Base-by-base conservation (phyloP, 2,329 filamentous ascomycete species). In the Pseudocercospora ulei region DNA sequence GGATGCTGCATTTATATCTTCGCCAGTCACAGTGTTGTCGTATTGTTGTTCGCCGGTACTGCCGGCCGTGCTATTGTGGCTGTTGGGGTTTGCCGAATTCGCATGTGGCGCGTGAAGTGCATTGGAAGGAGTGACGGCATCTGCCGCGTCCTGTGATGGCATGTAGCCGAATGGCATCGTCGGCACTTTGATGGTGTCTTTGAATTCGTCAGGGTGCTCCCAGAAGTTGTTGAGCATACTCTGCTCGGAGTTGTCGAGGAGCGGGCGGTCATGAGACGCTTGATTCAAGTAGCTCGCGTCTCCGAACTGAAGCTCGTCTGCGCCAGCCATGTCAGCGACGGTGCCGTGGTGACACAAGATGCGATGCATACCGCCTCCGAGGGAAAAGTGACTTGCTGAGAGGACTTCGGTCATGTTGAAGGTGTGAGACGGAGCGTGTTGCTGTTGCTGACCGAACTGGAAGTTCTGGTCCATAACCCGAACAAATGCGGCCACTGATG, bases 201-300 rank as follows among this genome's bases (percentile, higher is more conserved):
- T 43, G 35, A 43, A 43, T 9, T 43, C 40, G 12, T 43, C 40
- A 13, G 40, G 40, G 24, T 43, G 40, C n/a, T 37, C 29, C 19
- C 38, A 43, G 25, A 43, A 43, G 22, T 33, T 37, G 19, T 37
- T 38, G 18, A 43, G 38, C 35, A 43, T 27, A 19, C 35, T 43
- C 35, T 43, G 40, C 30, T 43, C 40, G 12, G 35, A 25, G 22
- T 37, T 37, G 11, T 37, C 38, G 4, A 43, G 25, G n/a, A 43
- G 40, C 16, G 40, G 35, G 9, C 30, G 30, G 30, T 33, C 30
- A 12, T 33, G 30, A 22, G 30, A 26, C 5, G 24, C 17, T 33
- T 33, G 30, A 1, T 33, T 19, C 18, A 33, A 19, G 14, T 22
- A 33, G 17, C 30, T 20, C 11, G 30, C 9, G 30, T 33, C 18